Percentiles rank a stretch among this genome's conserved stretches.
These are phyloP conservation scores for Aureobasidium sp. DNA, from an alignment of 2,329 filamentous ascomycete genomes.

Conservation along the genomic window DNA sequence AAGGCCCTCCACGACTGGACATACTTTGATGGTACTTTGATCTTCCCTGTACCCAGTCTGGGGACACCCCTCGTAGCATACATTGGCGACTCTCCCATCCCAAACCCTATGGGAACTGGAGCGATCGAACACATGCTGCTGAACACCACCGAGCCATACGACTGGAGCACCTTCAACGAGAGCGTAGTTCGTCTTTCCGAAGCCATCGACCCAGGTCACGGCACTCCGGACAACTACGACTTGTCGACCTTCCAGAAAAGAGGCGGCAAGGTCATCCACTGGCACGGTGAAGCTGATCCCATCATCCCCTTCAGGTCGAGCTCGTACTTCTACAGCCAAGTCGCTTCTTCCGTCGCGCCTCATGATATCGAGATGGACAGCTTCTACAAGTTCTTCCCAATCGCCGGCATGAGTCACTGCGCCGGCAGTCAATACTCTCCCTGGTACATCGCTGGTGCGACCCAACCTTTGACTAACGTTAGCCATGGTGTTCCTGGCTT, in stretches of 20 bases:
- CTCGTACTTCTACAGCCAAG: slow-evolving; percentile 42
- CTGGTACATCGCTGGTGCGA: slow-evolving; percentile 18
- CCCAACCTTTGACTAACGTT: slow-evolving; percentile 31
- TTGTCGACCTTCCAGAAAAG: slow-evolving; percentile 29
- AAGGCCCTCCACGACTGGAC: slow-evolving; percentile 35
- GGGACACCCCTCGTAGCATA: slow-evolving; percentile 35
- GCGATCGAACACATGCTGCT: slow-evolving; percentile 9
- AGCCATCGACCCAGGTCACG: slow-evolving; percentile 28
- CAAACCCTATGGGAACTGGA: neutral
- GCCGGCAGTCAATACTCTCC: slow-evolving; percentile 27
- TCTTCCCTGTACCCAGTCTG: slow-evolving; percentile 36
- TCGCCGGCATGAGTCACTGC: slow-evolving; percentile 47
- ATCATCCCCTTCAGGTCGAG: slow-evolving; percentile 39
- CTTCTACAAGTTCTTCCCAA: slow-evolving; percentile 43
- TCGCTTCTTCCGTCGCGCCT: slow-evolving; percentile 28
- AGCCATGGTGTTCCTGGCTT: slow-evolving; percentile 21
- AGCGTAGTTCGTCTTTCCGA: slow-evolving; percentile 31
- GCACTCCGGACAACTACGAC: slow-evolving; percentile 28
- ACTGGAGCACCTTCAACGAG: slow-evolving; percentile 36
- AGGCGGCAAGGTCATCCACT: slow-evolving; percentile 38
- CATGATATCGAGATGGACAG: slow-evolving; percentile 25
- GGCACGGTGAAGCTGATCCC: slow-evolving; percentile 34
- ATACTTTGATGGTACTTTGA: slow-evolving; percentile 33
- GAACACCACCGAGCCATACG: slow-evolving; percentile 28
- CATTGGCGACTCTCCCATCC: neutral